Base-by-base conservation (phyloP, 2,329 filamentous ascomycete genomes). In the Sclerotinia spermophila region DNA sequence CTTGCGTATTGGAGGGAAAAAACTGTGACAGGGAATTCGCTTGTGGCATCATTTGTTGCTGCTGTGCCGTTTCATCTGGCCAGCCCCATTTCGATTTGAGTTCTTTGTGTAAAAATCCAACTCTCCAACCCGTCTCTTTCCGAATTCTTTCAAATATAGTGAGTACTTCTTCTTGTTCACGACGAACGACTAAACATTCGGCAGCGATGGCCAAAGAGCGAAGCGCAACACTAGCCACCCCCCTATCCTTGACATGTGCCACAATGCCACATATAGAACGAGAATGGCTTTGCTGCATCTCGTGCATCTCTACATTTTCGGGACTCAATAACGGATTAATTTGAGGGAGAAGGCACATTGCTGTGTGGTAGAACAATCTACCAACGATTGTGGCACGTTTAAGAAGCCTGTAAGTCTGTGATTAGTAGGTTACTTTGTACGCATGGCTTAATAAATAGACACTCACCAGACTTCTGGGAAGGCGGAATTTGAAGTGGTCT, bases 201-300 rank as follows among this genome's bases (percentile, higher is more conserved):
- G 91, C 91, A 2, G 92, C 92, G 69, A 96, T 90, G 53, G 90
- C 89, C 10, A 97, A 84, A 45, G 91, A 93, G 15, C 92, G 90
- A 53, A 96, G 87, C 3, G 92, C 92, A 15, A 97, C 89, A 65
- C 88, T 91, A 15, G 91, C 89, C 44, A 97, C 89, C 40, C 92
- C 92, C 38, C 88, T 86, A 78, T 97, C 93, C 76, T 94, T 92
- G 67, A 91, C 89, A 78, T 97, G 93, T 3, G 93, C 92, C 35
- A 92, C 89, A 73, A 98, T 96, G 21, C 95, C 95, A 78, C 94
- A 97, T 35, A 97, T 90, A 78, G 94, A 90, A 75, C 92, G 90
- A 0, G 93, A 91, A 78, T 97, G 93, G 72, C 88, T 87, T 64
- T 90, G 84, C 75, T 92, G 89, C 77, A 92, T 85, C 6, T 86